phyloP scores from a whole-genome alignment of 805 yeast genomes.

The Candida tallmaniae region DNA sequence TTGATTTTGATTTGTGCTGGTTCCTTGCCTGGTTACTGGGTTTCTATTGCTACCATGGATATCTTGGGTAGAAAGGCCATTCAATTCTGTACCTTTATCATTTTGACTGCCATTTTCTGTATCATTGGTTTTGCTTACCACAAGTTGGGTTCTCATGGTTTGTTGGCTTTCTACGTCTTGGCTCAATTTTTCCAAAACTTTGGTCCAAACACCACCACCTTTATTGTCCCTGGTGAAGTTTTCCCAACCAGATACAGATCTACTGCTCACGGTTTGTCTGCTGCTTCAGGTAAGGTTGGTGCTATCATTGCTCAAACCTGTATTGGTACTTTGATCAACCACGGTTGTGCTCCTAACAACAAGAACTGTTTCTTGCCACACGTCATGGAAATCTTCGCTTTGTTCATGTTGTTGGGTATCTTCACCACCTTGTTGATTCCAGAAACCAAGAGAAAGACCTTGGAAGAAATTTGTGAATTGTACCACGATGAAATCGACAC shows the following conservation, averaged over 20 bases:
- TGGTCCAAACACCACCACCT: slow-evolving; percentile 92
- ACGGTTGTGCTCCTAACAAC: slow-evolving; percentile 61
- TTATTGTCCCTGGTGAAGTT: slow-evolving; percentile 85
- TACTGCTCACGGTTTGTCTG: slow-evolving; percentile 91
- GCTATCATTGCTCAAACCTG: slow-evolving; percentile 89
- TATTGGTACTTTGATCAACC: slow-evolving; percentile 78
- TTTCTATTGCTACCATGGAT: slow-evolving; percentile 74
- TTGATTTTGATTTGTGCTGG: slow-evolving; percentile 92
- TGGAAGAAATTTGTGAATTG: slow-evolving; percentile 77
- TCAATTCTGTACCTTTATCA: slow-evolving; percentile 69
- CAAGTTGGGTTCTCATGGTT: slow-evolving; percentile 66
- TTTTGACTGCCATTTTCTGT: slow-evolving; percentile 71
- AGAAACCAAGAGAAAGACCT: slow-evolving; percentile 88
- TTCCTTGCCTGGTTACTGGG: slow-evolving; percentile 93
- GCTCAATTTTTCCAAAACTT: slow-evolving; percentile 87
- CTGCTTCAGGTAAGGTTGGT: slow-evolving; percentile 89
- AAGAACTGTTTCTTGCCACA: slow-evolving; percentile 80
- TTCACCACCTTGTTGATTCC: slow-evolving; percentile 66
- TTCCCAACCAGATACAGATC: slow-evolving; percentile 96
- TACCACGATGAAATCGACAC: slow-evolving; percentile 73
- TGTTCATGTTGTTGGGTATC: slow-evolving; percentile 83
- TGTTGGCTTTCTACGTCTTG: slow-evolving; percentile 71
- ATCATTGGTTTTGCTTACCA: slow-evolving; percentile 80
- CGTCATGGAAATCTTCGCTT: slow-evolving; percentile 90
- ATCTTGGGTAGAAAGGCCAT: slow-evolving; percentile 79